A percentile compares a stretch with the other conserved stretches of the same genome.
Evolutionary conservation across 495 filamentous ascomycete species (phyloP).

Genomic region (Penicillium lividum): DNA sequence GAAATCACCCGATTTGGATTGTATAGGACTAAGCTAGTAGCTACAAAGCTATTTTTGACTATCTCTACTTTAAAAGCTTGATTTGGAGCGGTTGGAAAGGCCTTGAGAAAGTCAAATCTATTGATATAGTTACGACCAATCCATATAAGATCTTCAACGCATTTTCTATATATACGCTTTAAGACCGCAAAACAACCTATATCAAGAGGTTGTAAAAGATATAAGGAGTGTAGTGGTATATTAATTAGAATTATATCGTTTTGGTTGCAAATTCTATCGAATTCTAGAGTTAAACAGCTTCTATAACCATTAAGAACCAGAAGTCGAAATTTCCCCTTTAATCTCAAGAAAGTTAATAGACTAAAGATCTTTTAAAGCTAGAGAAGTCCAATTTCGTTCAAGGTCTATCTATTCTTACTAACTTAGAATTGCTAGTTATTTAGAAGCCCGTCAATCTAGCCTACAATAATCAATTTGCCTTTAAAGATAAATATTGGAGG

Average conservation of each 20-base stretch:
- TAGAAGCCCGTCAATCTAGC: no score
- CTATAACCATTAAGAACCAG: background rate
- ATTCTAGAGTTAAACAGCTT: background rate
- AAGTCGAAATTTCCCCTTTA: conserved; percentile 2
- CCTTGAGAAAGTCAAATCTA: background rate
- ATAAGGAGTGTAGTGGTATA: background rate
- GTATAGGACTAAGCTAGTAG: conserved; percentile 14
- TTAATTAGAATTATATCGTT: background rate
- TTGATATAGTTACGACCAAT: no score
- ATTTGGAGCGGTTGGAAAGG: conserved; percentile 1
- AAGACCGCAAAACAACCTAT: background rate
- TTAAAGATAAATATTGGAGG: background rate
- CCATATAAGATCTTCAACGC: no score
- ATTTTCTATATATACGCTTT: background rate
- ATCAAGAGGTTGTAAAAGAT: conserved; percentile 2
- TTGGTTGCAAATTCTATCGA: background rate
- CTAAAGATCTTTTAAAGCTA: conserved; percentile 11
- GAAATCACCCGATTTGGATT: conserved; percentile 11
- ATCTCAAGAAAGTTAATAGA: background rate
- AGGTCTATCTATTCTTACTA: conserved; percentile 1
- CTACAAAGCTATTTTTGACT: conserved; percentile 17
- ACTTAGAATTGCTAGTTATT: conserved; percentile 1
- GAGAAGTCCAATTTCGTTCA: background rate
- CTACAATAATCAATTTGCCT: background rate
- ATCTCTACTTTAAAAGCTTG: conserved; percentile 14